phyloP scores from a whole-genome alignment of 208 protist species.

The Entamoeba invadens region DNA sequence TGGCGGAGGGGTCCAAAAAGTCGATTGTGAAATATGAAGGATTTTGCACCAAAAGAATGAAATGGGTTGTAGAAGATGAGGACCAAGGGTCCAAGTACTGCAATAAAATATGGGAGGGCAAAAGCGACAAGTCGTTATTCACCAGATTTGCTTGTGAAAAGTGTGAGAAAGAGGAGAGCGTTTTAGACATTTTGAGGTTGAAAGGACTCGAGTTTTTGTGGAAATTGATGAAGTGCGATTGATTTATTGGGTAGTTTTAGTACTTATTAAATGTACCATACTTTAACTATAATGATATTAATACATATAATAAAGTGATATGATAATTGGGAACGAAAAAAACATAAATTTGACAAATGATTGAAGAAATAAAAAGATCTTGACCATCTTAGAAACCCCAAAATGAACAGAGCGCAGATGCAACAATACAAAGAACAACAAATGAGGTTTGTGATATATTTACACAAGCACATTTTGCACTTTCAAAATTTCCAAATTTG shows the following conservation, averaged over 20 bases:
- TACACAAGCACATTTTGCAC: too few species aligned
- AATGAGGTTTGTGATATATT: not conserved
- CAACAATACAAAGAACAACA: not conserved
- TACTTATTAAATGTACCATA: not conserved
- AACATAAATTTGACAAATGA: too few species aligned
- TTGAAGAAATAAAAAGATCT: too few species aligned
- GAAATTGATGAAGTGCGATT: not conserved
- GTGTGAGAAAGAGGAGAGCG: not conserved
- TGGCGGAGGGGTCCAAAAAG: not conserved
- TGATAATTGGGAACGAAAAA: not conserved
- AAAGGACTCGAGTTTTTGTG: not conserved
- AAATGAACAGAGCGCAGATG: not conserved
- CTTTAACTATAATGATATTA: not conserved
- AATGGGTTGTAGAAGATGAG: too few species aligned
- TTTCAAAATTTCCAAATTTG: too few species aligned
- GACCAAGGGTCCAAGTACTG: not conserved
- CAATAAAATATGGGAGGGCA: not conserved
- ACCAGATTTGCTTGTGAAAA: not conserved
- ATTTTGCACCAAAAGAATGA: not conserved
- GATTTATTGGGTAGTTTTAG: not conserved
- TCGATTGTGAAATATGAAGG: not conserved
- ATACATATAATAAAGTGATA: not conserved
- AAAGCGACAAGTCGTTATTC: not conserved
- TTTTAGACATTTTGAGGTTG: not conserved
- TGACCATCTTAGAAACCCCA: not conserved